Evolutionary conservation across 164 flowering plant genomes (phyloP).

Genomic region (Dillenia suffruticosa): DNA sequence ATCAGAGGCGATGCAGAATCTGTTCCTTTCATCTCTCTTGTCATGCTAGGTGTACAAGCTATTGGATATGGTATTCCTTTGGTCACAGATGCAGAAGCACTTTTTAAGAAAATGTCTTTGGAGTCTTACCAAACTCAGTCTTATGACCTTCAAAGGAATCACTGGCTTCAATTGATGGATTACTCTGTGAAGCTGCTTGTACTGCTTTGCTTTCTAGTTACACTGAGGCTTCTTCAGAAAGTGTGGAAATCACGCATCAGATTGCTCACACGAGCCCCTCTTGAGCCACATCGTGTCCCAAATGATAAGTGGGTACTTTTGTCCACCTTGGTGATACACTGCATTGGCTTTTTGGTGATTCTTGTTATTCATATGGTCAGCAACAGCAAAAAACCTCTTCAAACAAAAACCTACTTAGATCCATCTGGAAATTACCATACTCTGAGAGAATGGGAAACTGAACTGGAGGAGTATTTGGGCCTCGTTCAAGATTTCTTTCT

Average conservation of each 20-base stretch:
- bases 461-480: conserved; percentile 79
- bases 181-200: conserved; percentile 67
- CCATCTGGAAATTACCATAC: conserved; percentile 25
- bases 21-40: conserved; percentile 70
- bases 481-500: conserved; percentile 82
- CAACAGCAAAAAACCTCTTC: conserved; percentile 29
- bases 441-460: conserved; percentile 51
- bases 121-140: conserved; percentile 36
- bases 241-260: conserved; percentile 83
- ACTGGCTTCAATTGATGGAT: conserved; percentile 47
- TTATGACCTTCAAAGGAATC: conserved; percentile 42
- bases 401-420: conserved; percentile 22
- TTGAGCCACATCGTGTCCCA: conserved; percentile 68
- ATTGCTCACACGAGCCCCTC: conserved; percentile 49
- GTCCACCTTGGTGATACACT: conserved; percentile 41
- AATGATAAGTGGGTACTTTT: conserved; percentile 56
- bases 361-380: conserved; percentile 39
- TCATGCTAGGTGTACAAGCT: conserved; percentile 83
- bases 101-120: conserved; percentile 38
- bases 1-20: conserved; percentile 43
- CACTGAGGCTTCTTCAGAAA: conserved; percentile 69
- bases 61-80: conserved; percentile 78
- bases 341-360: conserved; percentile 47
- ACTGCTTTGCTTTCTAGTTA: conserved; percentile 52
- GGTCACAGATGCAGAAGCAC: conserved; percentile 71